phyloP scores from a whole-genome alignment of 2,329 filamentous ascomycete genomes.

The Dactylellina cionopaga region DNA sequence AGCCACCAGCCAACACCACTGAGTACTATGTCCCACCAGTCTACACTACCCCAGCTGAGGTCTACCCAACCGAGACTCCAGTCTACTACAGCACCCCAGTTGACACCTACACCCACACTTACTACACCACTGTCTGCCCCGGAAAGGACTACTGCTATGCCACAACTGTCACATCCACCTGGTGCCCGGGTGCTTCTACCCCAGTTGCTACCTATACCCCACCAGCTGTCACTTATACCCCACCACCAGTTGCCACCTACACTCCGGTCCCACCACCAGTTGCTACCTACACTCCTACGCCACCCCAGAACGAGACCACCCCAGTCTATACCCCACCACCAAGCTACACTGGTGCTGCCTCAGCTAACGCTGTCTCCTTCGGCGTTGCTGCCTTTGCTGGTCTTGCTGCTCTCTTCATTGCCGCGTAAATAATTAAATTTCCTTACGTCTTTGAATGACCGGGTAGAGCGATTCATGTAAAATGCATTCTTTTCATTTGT shows the following conservation, averaged over 20 bases:
- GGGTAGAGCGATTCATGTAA: constrained; percentile 51
- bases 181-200: constrained; percentile 26
- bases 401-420: constrained; percentile 50
- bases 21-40: constrained; percentile 20
- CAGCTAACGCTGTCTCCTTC: constrained; percentile 47
- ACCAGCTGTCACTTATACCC: background rate
- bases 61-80: constrained; percentile 24
- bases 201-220: constrained; percentile 21
- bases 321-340: constrained; percentile 42
- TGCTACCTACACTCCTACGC: constrained; percentile 15
- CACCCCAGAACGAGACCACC: constrained; percentile 32
- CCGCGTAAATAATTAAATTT: constrained; percentile 49
- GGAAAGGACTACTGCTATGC: constrained; percentile 49
- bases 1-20: constrained; percentile 23
- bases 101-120: constrained; percentile 35
- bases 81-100: constrained; percentile 7
- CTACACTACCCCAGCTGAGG: constrained; percentile 16
- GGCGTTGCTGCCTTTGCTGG: constrained; percentile 52
- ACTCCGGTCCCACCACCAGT: constrained; percentile 7
- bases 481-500: constrained; percentile 53
- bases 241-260: constrained; percentile 8
- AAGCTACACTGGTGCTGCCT: constrained; percentile 52
- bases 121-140: constrained; percentile 51
- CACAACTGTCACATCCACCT: constrained; percentile 47
- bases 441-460: constrained; percentile 52